These are phyloP conservation scores for Solanum tarijense DNA, from an alignment of 257 asterid genomes.

Conservation along the genomic window DNA sequence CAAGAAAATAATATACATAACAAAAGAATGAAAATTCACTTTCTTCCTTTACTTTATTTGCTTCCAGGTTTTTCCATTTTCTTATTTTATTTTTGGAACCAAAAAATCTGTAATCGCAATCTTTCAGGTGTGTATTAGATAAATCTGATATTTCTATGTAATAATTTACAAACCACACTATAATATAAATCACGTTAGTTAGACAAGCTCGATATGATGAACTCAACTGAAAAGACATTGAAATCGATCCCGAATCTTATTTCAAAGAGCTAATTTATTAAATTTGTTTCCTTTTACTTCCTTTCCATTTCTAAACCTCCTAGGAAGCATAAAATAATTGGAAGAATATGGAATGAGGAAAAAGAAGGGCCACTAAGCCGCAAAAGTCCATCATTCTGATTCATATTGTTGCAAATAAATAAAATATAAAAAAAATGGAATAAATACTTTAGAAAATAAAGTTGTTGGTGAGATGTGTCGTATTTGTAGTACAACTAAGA, in stretches of 20 bases:
- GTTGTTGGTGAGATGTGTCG: background rate
- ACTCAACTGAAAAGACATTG: background rate
- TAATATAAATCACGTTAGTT: background rate
- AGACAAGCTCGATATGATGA: background rate
- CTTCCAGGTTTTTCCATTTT: background rate
- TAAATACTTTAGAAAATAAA: background rate
- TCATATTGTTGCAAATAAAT: background rate
- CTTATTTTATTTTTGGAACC: background rate
- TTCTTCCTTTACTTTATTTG: background rate
- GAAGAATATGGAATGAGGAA: background rate
- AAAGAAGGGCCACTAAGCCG: background rate
- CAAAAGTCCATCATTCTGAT: background rate
- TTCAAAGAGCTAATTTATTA: background rate
- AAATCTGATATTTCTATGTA: rapidly evolving
- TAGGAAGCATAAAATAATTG: background rate
- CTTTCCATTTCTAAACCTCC: background rate
- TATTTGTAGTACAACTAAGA: background rate
- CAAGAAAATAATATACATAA: background rate
- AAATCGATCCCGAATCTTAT: background rate
- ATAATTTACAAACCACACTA: background rate
- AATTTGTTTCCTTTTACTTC: background rate
- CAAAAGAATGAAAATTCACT: background rate
- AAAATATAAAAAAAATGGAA: background rate
- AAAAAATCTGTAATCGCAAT: background rate
- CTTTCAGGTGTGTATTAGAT: background rate